phyloP scores from a whole-genome alignment of 495 filamentous ascomycete genomes.

The Neurospora tetrasperma region DNA sequence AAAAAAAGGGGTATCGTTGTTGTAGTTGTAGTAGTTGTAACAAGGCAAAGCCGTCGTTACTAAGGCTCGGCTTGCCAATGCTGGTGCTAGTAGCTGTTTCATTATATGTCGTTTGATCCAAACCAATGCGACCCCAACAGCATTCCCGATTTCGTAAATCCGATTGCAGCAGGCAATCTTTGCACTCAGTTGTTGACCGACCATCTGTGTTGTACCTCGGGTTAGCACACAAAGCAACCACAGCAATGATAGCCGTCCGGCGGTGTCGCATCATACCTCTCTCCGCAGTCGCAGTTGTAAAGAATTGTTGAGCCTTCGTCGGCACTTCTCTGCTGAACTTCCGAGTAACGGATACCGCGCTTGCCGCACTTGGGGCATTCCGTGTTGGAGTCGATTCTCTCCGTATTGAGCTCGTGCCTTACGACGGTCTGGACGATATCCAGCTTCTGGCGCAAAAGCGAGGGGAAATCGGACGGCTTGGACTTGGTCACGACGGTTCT shows the following conservation, averaged over 20 bases:
- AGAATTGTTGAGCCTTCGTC: conserved; percentile 93
- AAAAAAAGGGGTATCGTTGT: conserved; percentile 1
- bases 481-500: conserved; percentile 72
- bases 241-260: neutral
- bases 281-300: conserved; percentile 74
- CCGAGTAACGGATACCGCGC: conserved; percentile 74
- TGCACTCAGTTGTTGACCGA: conserved; percentile 21
- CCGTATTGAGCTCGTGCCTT: conserved; percentile 66
- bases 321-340: conserved; percentile 79
- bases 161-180: neutral
- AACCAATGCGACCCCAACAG: neutral
- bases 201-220: conserved; percentile 33
- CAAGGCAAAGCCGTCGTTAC: neutral
- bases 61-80: neutral
- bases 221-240: conserved; percentile 15
- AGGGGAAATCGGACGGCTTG: conserved; percentile 80
- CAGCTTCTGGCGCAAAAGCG: conserved; percentile 67
- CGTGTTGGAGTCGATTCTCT: conserved; percentile 54
- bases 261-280: conserved; percentile 56
- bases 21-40: neutral
- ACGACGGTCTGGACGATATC: conserved; percentile 79
- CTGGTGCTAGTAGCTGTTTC: neutral
- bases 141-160: neutral
- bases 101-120: neutral
- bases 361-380: conserved; percentile 73